Conservation (phyloP, 1,139 yeast genomes). For the Taphrina pruni region DNA sequence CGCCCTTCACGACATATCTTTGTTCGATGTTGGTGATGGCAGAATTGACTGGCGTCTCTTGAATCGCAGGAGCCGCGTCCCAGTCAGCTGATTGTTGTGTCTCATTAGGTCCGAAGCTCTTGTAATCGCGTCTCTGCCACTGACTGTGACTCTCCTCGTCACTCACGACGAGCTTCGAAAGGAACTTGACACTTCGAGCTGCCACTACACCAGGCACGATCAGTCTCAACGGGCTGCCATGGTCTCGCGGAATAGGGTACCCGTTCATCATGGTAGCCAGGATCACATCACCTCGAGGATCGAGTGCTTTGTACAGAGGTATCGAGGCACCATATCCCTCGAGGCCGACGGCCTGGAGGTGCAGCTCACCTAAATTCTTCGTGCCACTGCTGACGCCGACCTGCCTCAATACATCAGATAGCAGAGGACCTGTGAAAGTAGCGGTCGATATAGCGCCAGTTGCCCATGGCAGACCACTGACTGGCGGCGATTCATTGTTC, state of each 20-base stretch:
- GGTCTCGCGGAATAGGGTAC: slow-evolving; percentile 10
- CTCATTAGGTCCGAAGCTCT: slow-evolving; percentile 14
- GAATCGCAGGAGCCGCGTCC: slow-evolving; percentile 8
- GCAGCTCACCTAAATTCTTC: background rate
- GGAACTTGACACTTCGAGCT: slow-evolving; percentile 12
- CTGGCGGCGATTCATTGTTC: slow-evolving; percentile 11
- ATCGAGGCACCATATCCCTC: slow-evolving; percentile 16
- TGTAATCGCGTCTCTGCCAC: slow-evolving; percentile 13
- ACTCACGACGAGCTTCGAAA: slow-evolving; percentile 11
- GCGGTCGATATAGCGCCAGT: slow-evolving; percentile 10
- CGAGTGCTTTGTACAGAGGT: slow-evolving; percentile 14
- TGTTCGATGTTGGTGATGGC: slow-evolving; percentile 13
- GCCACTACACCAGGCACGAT: slow-evolving; percentile 10
- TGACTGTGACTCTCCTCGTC: slow-evolving; percentile 17
- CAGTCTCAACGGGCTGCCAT: slow-evolving; percentile 4
- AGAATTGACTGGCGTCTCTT: slow-evolving; percentile 11
- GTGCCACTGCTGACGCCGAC: background rate
- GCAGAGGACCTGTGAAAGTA: slow-evolving; percentile 2
- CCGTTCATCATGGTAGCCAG: slow-evolving; percentile 7
- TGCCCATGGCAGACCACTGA: slow-evolving; percentile 10
- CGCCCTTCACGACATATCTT: slow-evolving; percentile 14
- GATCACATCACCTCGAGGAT: slow-evolving; percentile 13
- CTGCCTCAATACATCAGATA: slow-evolving; percentile 3
- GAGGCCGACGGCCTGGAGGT: background rate
- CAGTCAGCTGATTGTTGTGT: slow-evolving; percentile 14